Conservation (phyloP, 2,329 filamentous ascomycete genomes). For the Xylariaceae sp. region DNA sequence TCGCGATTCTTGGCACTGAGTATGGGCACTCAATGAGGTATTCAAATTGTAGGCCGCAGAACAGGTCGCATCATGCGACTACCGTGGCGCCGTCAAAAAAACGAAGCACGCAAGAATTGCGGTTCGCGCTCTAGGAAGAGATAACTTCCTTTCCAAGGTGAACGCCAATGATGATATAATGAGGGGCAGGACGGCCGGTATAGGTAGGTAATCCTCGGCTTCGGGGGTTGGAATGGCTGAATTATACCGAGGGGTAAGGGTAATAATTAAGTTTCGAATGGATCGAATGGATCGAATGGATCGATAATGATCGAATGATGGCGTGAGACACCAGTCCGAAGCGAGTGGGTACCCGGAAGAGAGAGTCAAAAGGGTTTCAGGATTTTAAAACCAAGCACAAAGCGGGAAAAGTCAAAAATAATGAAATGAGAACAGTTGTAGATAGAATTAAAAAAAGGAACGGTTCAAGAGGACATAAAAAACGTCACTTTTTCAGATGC, state of each 20-base stretch:
- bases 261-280: slow-evolving; percentile 25
- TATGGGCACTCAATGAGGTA: not conserved
- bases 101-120: slow-evolving; percentile 1
- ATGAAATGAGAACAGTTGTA: not conserved
- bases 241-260: slow-evolving; percentile 18
- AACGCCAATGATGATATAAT: not conserved
- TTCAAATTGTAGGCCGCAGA: slow-evolving; percentile 10
- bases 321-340: slow-evolving; percentile 16
- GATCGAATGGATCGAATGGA: no score
- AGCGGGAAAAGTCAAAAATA: slow-evolving; percentile 1
- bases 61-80: not conserved
- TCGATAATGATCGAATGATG: slow-evolving; percentile 1
- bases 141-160: not conserved
- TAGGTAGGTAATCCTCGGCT: not conserved
- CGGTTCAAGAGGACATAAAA: slow-evolving; percentile 12
- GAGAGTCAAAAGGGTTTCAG: slow-evolving; percentile 13
- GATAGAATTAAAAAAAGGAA: slow-evolving; percentile 8
- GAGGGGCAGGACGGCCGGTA: not conserved
- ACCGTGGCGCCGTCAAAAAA: not conserved
- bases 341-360: slow-evolving; percentile 8
- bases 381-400: slow-evolving; percentile 18
- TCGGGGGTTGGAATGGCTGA: slow-evolving; percentile 9
- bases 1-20: slow-evolving; percentile 11
- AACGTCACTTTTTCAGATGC: slow-evolving; percentile 10
- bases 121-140: not conserved